Percentiles rank a stretch among this genome's conserved stretches.
Evolutionary conservation across 371 early-diverging fungal species (phyloP).

Genomic region (Mortierella sp.): DNA sequence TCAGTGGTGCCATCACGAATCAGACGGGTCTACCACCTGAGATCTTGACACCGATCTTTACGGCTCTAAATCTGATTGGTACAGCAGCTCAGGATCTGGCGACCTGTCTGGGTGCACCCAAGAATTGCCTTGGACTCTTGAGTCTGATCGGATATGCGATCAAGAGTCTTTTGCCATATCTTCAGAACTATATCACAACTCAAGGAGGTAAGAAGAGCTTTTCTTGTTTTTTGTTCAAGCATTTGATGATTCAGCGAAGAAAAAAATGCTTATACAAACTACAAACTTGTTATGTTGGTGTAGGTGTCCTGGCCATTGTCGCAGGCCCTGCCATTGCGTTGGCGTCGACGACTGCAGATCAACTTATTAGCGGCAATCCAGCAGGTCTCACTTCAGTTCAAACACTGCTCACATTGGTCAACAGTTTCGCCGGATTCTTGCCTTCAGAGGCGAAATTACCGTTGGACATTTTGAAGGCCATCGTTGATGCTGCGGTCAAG

Average conservation of each 20-base stretch:
- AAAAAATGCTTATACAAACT: too few species aligned
- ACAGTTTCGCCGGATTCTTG: not conserved
- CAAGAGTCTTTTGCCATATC: not conserved
- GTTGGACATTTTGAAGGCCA: not conserved
- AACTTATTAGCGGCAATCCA: not conserved
- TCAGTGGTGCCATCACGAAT: not conserved
- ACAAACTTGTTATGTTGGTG: too few species aligned
- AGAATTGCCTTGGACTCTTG: slow-evolving; percentile 9
- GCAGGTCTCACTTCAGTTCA: not conserved
- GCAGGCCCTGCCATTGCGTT: not conserved
- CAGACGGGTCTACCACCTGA: not conserved
- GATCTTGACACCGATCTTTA: not conserved
- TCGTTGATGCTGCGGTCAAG: not conserved
- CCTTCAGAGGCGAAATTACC: slow-evolving; percentile 3
- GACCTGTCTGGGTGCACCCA: not conserved
- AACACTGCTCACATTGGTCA: not conserved
- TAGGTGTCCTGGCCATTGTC: not conserved
- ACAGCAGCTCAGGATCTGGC: not conserved
- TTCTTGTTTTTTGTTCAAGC: not conserved
- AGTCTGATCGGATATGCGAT: not conserved
- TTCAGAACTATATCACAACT: not conserved
- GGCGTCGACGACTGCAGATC: not conserved
- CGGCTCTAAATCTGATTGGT: not conserved
- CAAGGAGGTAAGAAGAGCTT: not conserved
- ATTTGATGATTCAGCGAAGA: too few species aligned